phyloP scores from a whole-genome alignment of 106 monocot genomes.

The Alisma plantagoaquatica region DNA sequence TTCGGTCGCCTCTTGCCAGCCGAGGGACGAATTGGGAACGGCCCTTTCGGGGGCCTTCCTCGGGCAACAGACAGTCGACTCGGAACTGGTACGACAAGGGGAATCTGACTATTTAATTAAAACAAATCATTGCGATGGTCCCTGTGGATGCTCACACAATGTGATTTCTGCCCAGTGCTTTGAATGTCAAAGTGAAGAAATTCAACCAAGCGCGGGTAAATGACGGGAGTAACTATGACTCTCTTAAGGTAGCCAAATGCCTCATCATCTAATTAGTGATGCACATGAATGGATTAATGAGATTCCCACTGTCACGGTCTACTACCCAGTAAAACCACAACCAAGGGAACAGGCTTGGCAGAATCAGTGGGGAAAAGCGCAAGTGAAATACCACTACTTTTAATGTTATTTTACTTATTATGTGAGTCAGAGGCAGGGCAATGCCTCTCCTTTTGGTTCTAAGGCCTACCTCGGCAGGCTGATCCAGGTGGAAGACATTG shows the following conservation, averaged over 20 bases:
- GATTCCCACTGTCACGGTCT: slow-evolving; percentile 46
- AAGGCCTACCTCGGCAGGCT: slow-evolving; percentile 16
- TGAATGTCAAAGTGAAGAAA: slow-evolving; percentile 1
- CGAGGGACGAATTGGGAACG: neutral
- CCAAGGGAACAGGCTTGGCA: slow-evolving; percentile 21
- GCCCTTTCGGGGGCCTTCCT: no score
- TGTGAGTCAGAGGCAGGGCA: slow-evolving; percentile 14
- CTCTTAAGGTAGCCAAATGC: slow-evolving; percentile 94
- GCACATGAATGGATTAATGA: slow-evolving; percentile 16
- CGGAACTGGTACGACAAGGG: no score
- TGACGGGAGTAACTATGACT: slow-evolving; percentile 80
- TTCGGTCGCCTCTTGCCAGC: neutral
- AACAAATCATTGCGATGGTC: neutral
- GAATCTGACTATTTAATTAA: no score
- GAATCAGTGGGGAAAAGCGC: slow-evolving; percentile 11
- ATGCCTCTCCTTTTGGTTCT: slow-evolving; percentile 12
- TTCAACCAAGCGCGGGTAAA: slow-evolving; percentile 32
- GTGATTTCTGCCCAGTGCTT: slow-evolving; percentile 1
- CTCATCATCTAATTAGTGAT: slow-evolving; percentile 30
- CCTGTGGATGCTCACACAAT: neutral
- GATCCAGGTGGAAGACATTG: slow-evolving; percentile 53
- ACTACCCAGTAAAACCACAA: slow-evolving; percentile 72
- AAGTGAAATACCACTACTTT: slow-evolving; percentile 8
- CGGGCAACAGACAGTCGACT: no score
- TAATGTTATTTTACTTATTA: slow-evolving; percentile 16